Conservation (phyloP, 1,284 basidiomycete species). For the Leccinum huronense region DNA sequence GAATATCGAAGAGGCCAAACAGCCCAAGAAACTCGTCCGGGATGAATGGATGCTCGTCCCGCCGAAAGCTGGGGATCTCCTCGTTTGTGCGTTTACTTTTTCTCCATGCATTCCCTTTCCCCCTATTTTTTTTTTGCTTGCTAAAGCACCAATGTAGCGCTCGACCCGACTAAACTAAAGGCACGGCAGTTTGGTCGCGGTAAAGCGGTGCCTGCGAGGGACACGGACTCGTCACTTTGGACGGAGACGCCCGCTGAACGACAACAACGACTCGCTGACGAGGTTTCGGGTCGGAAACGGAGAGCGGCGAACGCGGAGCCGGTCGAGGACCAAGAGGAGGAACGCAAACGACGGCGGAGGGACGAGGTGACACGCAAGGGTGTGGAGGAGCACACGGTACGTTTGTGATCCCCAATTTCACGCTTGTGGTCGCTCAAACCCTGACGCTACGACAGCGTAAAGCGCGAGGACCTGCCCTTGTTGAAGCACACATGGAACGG, state of each 20-base stretch:
- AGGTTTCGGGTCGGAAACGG: conserved; percentile 80
- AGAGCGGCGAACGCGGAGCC: conserved; percentile 57
- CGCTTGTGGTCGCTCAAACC: background rate
- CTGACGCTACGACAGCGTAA: conserved; percentile 46
- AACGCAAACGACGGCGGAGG: conserved; percentile 56
- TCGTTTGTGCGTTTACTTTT: conserved; percentile 57
- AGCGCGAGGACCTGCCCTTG: conserved; percentile 63
- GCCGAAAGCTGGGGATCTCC: conserved; percentile 73
- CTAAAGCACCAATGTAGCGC: conserved; percentile 36
- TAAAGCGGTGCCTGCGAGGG: conserved; percentile 45
- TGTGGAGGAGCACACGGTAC: conserved; percentile 80
- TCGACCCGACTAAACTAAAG: conserved; percentile 73
- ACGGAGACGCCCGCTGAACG: conserved; percentile 91
- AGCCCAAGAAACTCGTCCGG: conserved; percentile 73
- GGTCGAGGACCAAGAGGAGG: conserved; percentile 34
- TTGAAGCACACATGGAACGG: conserved; percentile 58
- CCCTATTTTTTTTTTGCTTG: background rate
- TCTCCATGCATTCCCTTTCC: background rate
- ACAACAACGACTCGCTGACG: conserved; percentile 81
- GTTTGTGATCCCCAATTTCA: conserved; percentile 23
- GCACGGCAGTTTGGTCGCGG: conserved; percentile 75
- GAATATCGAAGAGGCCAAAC: conserved; percentile 65
- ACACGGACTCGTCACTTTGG: conserved; percentile 70
- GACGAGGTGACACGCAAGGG: conserved; percentile 69
- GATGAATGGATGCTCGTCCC: conserved; percentile 97